Conservation (phyloP, 306 rosid genomes). For the Luffa aegyptiaca region DNA sequence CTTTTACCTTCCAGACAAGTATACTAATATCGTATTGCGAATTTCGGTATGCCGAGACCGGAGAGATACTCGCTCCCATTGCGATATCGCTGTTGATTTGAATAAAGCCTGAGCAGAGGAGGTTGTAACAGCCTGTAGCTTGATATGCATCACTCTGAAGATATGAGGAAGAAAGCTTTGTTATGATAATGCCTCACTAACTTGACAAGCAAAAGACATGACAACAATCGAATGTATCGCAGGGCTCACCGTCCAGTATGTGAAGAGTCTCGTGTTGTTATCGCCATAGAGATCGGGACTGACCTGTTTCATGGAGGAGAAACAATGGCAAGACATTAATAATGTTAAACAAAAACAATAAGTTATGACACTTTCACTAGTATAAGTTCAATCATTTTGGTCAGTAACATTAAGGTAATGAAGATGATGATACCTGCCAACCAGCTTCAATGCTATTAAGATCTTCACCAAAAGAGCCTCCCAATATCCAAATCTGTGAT, state of each 20-base stretch:
- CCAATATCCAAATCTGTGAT: conserved; percentile 93
- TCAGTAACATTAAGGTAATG: not conserved
- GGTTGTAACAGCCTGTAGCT: conserved; percentile 99
- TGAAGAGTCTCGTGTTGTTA: conserved; percentile 90
- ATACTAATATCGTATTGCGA: conserved; percentile 88
- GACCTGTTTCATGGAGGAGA: conserved; percentile 40
- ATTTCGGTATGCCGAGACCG: conserved; percentile 47
- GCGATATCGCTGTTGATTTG: conserved; percentile 82
- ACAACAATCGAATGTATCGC: not conserved
- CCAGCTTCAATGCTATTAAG: conserved; percentile 99
- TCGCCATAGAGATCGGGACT: conserved; percentile 94
- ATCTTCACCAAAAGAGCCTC: conserved; percentile 97
- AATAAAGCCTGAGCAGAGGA: conserved; percentile 94
- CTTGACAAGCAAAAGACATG: not conserved
- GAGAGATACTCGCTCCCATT: conserved; percentile 97
- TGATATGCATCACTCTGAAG: conserved; percentile 96
- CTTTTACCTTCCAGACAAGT: conserved; percentile 93
- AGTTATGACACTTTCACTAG: not conserved
- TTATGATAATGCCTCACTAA: not conserved
- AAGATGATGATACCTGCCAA: conserved; percentile 67
- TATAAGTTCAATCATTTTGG: not conserved
- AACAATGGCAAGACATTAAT: conserved; percentile 1
- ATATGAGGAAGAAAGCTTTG: not conserved
- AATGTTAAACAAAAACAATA: not conserved
- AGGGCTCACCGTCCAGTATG: conserved; percentile 91